Percentiles rank a stretch among this genome's conserved stretches.
phyloP scores from a whole-genome alignment of 208 protist species.

The Trichomonas gallinae region DNA sequence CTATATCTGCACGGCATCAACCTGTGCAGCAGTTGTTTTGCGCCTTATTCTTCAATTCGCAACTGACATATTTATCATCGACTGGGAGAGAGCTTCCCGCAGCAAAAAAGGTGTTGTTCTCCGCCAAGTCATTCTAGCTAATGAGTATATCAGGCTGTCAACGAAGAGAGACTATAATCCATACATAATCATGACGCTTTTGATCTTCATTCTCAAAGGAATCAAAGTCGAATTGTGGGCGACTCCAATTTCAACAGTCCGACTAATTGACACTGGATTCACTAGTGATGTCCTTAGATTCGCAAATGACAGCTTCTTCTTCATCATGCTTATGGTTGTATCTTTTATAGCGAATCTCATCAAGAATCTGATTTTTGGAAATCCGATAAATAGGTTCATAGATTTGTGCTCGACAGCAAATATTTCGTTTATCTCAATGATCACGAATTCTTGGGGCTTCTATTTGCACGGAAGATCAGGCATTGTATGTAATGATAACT shows the following conservation, averaged over 20 bases:
- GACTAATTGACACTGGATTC: neutral
- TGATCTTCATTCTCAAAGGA: neutral
- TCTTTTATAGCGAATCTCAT: neutral
- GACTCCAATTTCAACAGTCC: neutral
- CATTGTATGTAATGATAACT: neutral
- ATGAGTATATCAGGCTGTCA: neutral
- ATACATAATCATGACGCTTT: neutral
- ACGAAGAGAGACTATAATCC: neutral
- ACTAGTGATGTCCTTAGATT: neutral
- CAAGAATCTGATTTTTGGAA: neutral
- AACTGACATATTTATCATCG: neutral
- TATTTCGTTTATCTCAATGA: neutral
- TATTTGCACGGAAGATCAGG: neutral
- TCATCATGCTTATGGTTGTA: neutral
- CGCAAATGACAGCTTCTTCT: neutral
- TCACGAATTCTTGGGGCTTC: neutral
- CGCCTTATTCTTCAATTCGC: neutral
- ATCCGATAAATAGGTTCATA: neutral
- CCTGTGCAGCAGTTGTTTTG: neutral
- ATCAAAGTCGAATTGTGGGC: neutral
- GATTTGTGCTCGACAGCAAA: neutral
- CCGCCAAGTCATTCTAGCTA: neutral
- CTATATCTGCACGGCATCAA: neutral
- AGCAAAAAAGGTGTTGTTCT: neutral
- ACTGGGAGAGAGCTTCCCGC: neutral